phyloP scores from a whole-genome alignment of 2,329 filamentous ascomycete genomes.

The Penicillium sp. region DNA sequence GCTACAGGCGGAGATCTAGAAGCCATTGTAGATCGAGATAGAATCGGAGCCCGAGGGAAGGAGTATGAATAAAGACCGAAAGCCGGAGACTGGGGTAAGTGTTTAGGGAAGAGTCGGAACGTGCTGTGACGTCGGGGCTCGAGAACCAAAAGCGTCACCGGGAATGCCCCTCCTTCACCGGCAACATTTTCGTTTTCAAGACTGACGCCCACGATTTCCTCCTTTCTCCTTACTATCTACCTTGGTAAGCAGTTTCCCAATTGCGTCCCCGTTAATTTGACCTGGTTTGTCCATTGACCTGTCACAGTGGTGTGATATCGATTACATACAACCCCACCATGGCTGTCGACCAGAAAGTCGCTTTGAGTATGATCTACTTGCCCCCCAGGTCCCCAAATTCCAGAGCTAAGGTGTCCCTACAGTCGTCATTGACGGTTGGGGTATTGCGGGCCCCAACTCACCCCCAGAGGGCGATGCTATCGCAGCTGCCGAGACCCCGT shows the following conservation, averaged over 20 bases:
- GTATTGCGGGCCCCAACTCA: slow-evolving; percentile 75
- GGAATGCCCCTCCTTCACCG: slow-evolving; percentile 35
- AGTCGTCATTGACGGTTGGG: slow-evolving; percentile 99
- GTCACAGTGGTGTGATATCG: slow-evolving; percentile 15
- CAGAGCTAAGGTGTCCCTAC: slow-evolving; percentile 30
- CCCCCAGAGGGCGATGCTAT: slow-evolving; percentile 93
- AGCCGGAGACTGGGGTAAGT: slow-evolving; percentile 21
- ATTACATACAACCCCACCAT: slow-evolving; percentile 46
- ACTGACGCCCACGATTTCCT: slow-evolving; percentile 6
- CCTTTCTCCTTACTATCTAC: slow-evolving; percentile 15
- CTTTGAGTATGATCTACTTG: slow-evolving; percentile 57
- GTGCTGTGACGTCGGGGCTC: slow-evolving; percentile 35
- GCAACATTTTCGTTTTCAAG: slow-evolving; percentile 17
- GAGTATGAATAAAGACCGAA: slow-evolving; percentile 13
- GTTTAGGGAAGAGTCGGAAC: slow-evolving; percentile 39
- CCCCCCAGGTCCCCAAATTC: slow-evolving; percentile 27
- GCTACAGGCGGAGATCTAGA: slow-evolving; percentile 32
- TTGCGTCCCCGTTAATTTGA: slow-evolving; percentile 1
- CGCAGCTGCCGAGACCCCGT: slow-evolving; percentile 84
- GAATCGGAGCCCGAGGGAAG: slow-evolving; percentile 12
- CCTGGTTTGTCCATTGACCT: slow-evolving; percentile 21
- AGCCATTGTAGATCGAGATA: slow-evolving; percentile 31
- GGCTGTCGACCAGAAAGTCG: slow-evolving; percentile 68
- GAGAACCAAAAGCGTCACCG: slow-evolving; percentile 36
- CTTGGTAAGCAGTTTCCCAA: slow-evolving; percentile 8